These are phyloP conservation scores for Trypanosoma platydactyli DNA, from an alignment of 208 protist species.

Conservation along the genomic window DNA sequence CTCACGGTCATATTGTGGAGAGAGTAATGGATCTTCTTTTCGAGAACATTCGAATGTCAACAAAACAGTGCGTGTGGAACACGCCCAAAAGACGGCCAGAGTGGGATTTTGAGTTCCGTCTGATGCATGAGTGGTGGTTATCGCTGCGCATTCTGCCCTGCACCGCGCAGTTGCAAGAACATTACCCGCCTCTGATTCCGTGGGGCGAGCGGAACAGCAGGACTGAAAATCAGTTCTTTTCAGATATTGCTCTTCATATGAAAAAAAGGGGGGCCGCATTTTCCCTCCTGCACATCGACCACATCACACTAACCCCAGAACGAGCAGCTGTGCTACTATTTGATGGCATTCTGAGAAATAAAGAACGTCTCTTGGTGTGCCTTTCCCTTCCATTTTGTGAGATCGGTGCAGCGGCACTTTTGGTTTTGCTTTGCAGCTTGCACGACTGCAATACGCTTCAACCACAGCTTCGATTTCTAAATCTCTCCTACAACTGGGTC, in stretches of 20 bases:
- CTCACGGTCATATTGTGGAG: slow-evolving; percentile 28
- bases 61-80: slow-evolving; percentile 40
- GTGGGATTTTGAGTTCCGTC: slow-evolving; percentile 68
- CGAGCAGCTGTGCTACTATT: slow-evolving; percentile 64
- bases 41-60: slow-evolving; percentile 13
- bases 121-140: slow-evolving; percentile 73
- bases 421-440: slow-evolving; percentile 59
- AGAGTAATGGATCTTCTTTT: slow-evolving; percentile 26
- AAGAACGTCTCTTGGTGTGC: slow-evolving; percentile 32
- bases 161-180: slow-evolving; percentile 5
- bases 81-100: slow-evolving; percentile 25
- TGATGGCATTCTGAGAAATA: slow-evolving; percentile 44
- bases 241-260: slow-evolving; percentile 54
- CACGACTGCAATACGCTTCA: slow-evolving; percentile 20
- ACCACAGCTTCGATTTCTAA: slow-evolving; percentile 36
- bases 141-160: slow-evolving; percentile 39
- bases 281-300: slow-evolving; percentile 67
- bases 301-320: slow-evolving; percentile 52
- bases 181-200: slow-evolving; percentile 45
- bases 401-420: slow-evolving; percentile 50
- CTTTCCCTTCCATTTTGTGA: slow-evolving; percentile 73
- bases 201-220: slow-evolving; percentile 20
- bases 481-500: slow-evolving; percentile 77
- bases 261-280: slow-evolving; percentile 34
- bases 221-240: slow-evolving; percentile 58